Percentiles rank a stretch among this genome's conserved stretches.
Conservation (phyloP, 1,284 basidiomycete species). For the Schizophyllum amplum region DNA sequence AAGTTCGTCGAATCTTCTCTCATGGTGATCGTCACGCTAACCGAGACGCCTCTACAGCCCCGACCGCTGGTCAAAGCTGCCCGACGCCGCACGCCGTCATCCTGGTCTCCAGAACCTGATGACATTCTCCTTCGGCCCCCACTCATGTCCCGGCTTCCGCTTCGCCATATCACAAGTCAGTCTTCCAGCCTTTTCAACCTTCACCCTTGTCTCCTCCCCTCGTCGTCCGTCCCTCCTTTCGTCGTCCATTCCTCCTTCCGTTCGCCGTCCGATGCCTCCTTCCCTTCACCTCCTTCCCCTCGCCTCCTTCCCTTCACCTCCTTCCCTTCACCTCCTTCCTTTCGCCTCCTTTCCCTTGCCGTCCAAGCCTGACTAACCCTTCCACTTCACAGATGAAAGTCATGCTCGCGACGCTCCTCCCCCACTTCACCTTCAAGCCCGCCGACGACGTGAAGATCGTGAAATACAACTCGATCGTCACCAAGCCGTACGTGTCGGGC, state of each 20-base stretch:
- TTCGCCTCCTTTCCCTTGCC: too few relatives aligned
- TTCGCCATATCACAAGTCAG: conserved; percentile 37
- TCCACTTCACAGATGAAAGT: conserved; percentile 23
- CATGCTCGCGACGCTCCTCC: conserved; percentile 36
- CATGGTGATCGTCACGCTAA: conserved; percentile 1
- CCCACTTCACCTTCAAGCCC: conserved; percentile 35
- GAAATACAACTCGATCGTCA: conserved; percentile 39
- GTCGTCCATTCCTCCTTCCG: too few relatives aligned
- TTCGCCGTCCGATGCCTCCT: too few relatives aligned
- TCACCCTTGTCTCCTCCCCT: too few relatives aligned
- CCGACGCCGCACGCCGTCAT: conserved; percentile 24
- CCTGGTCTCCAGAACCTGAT: conserved; percentile 42
- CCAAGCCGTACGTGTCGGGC: conserved; percentile 32
- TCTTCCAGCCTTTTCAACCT: too few relatives aligned
- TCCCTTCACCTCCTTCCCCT: too few relatives aligned
- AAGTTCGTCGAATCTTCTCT: conserved; percentile 27
- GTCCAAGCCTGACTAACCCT: neutral
- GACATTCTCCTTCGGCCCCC: conserved; percentile 46
- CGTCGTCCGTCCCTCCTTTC: too few relatives aligned
- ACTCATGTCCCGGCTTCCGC: conserved; percentile 39
- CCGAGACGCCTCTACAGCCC: conserved; percentile 26
- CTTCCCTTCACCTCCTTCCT: neutral
- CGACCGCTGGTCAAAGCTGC: conserved; percentile 40
- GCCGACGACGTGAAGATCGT: conserved; percentile 30
- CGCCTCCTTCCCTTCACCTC: too few relatives aligned